These are phyloP conservation scores for Aspergillus baeticus DNA, from an alignment of 495 filamentous ascomycete species.

Conservation along the genomic window DNA sequence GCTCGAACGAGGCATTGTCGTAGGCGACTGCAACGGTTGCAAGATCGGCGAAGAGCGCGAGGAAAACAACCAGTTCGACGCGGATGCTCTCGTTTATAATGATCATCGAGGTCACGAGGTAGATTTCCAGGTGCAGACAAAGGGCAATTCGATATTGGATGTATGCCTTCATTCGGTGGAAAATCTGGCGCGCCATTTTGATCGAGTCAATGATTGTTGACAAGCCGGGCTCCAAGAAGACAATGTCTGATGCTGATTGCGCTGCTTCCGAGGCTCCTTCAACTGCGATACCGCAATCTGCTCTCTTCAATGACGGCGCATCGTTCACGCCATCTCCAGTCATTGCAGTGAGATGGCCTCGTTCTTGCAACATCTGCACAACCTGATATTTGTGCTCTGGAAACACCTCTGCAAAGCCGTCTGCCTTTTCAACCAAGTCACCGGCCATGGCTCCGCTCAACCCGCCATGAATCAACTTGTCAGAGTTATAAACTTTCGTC, in stretches of 20 bases:
- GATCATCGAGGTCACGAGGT: slow-evolving; percentile 70
- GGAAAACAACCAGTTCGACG: slow-evolving; percentile 67
- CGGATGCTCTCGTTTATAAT: slow-evolving; percentile 71
- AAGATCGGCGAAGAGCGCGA: slow-evolving; percentile 72
- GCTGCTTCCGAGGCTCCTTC: slow-evolving; percentile 74
- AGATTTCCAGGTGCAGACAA: slow-evolving; percentile 72
- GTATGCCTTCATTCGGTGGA: slow-evolving; percentile 78
- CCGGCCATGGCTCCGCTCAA: slow-evolving; percentile 67
- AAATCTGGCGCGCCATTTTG: slow-evolving; percentile 73
- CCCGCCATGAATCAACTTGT: slow-evolving; percentile 68
- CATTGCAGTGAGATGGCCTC: slow-evolving; percentile 96
- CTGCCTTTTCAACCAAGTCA: slow-evolving; percentile 69
- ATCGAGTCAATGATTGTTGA: slow-evolving; percentile 73
- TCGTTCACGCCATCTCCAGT: slow-evolving; percentile 98
- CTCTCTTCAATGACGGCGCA: slow-evolving; percentile 93
- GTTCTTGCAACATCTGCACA: slow-evolving; percentile 94
- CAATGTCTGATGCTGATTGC: slow-evolving; percentile 72
- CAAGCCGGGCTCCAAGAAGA: slow-evolving; percentile 73
- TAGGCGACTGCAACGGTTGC: slow-evolving; percentile 74
- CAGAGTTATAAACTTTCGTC: slow-evolving; percentile 75
- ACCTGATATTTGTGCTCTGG: slow-evolving; percentile 98
- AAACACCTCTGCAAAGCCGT: slow-evolving; percentile 85
- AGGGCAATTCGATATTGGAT: slow-evolving; percentile 78
- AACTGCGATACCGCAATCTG: slow-evolving; percentile 74
- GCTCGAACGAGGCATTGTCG: slow-evolving; percentile 69